A percentile compares a stretch with the other conserved stretches of the same genome.
Evolutionary conservation across 192 early-diverging fungal species (phyloP).

Genomic region (Entomortierella lignicola): DNA sequence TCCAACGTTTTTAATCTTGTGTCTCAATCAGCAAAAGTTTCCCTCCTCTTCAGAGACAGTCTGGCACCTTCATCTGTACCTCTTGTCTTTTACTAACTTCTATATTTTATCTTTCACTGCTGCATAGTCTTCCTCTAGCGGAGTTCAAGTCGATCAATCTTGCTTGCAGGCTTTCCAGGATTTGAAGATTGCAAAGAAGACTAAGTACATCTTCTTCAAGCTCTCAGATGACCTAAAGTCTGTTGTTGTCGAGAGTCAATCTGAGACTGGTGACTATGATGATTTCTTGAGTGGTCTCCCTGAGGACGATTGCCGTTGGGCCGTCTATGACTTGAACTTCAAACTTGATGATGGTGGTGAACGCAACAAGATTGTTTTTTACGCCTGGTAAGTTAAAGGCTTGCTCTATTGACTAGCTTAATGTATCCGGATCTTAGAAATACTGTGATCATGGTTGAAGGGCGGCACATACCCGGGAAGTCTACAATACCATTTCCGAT

Average conservation of each 20-base stretch:
- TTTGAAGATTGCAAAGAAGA: slow-evolving; percentile 80
- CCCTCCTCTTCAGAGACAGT: too few species aligned
- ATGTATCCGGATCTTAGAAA: too few species aligned
- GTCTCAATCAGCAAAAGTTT: too few species aligned
- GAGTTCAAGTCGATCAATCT: slow-evolving; percentile 72
- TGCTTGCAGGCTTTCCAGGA: slow-evolving; percentile 76
- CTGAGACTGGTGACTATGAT: slow-evolving; percentile 66
- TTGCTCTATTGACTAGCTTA: not conserved
- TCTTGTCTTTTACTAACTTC: not conserved
- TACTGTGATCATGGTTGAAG: too few species aligned
- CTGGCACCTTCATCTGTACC: not conserved
- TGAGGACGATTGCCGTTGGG: slow-evolving; percentile 79
- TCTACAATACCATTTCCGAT: too few species aligned
- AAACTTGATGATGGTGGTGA: slow-evolving; percentile 70
- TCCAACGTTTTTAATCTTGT: too few species aligned
- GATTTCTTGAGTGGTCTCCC: slow-evolving; percentile 77
- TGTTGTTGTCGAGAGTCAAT: slow-evolving; percentile 77
- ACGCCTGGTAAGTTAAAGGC: slow-evolving; percentile 71
- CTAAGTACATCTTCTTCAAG: slow-evolving; percentile 87
- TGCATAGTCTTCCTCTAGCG: slow-evolving; percentile 71
- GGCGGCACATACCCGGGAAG: too few species aligned
- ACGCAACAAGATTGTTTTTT: slow-evolving; percentile 91
- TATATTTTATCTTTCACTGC: not conserved
- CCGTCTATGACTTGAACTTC: slow-evolving; percentile 91
- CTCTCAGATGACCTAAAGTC: slow-evolving; percentile 73